Percentiles rank a stretch among this genome's conserved stretches.
Evolutionary conservation across 352 stramenopile species (phyloP).

Genomic region (Phytophthora fragariaefolia): DNA sequence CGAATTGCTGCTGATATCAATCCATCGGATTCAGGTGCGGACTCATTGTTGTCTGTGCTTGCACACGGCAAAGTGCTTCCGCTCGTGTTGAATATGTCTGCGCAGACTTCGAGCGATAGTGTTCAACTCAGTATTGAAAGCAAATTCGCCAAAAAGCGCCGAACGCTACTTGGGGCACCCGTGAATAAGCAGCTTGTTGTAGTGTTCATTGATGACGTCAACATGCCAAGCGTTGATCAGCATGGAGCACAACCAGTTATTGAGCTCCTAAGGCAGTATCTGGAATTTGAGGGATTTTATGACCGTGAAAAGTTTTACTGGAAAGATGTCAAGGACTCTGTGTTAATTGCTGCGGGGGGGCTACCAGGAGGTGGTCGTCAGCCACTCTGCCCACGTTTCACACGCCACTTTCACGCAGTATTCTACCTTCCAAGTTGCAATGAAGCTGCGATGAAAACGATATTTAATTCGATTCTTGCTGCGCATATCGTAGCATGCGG

Average conservation of each 20-base stretch:
- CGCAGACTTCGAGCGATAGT: conserved; percentile 82
- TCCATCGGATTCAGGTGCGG: conserved; percentile 10
- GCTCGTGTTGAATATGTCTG: conserved; percentile 85
- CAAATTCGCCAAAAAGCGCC: conserved; percentile 93
- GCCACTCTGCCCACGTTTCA: conserved; percentile 63
- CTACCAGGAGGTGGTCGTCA: conserved; percentile 65
- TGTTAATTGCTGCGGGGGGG: conserved; percentile 70
- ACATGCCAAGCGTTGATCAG: conserved; percentile 86
- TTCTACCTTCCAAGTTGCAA: conserved; percentile 79
- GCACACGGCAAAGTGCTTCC: conserved; percentile 46
- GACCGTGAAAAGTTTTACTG: conserved; percentile 88
- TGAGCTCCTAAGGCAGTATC: conserved; percentile 75
- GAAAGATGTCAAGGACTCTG: conserved; percentile 75
- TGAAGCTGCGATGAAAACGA: conserved; percentile 82
- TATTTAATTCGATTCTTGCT: conserved; percentile 89
- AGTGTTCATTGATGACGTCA: conserved; percentile 92
- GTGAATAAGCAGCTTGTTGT: conserved; percentile 75
- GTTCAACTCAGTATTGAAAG: conserved; percentile 89
- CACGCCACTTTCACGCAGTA: conserved; percentile 70
- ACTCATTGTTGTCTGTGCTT: conserved; percentile 25
- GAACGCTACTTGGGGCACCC: conserved; percentile 90
- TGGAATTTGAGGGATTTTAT: conserved; percentile 80
- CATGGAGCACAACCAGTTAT: conserved; percentile 80
- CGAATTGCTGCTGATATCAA: conserved; percentile 29
- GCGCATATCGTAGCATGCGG: conserved; percentile 46